Evolutionary conservation across 2,329 filamentous ascomycete species (phyloP), one percentile per base, ranked within the genome.

Genomic region (Tolypocladium cylindrosporum): DNA sequence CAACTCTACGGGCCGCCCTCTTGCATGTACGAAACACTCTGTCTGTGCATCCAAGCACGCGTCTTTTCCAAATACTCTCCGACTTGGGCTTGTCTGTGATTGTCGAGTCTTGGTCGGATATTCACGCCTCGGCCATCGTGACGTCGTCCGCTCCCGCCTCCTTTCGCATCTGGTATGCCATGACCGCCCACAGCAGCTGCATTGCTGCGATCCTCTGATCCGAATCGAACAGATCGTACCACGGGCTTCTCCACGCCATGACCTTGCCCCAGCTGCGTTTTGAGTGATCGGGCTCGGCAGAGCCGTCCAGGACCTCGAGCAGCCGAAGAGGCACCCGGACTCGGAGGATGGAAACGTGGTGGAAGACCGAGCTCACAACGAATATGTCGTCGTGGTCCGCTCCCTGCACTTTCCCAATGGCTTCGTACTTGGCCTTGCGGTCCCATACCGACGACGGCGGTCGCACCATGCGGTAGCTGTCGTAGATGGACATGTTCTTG

Each of bases 391-490:
- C 84, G 64, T 79, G 80, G 40, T 74, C 74, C 2, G 69, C 73
- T 2, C 77, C 79, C 1, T 64, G 63, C 13, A 69, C 67, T 61
- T 77, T 79, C 6, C 84, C 84, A 58, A 87, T 81, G 27, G 82
- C 76, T 60, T 75, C 69, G 66, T 86, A 87, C 40, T 76, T 74
- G 37, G 79, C 77, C 70, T 84, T 85, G 59, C 74, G 75, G 65
- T 87, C 84, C 84, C 84, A 87, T 27, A 77, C 79, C 8, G 77
- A 72, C 11, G 79, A 70, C 0, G 84, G 84, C 10, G 79, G 80
- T 2, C 81, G 76, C 51, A 87, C 74, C 76, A 83, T 85, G 58
- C 84, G 79, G 69, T 87, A 87, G 63, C 77, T 81, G 66, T 87
- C 84, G 66, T 86, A 87, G 53, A 85, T 77, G 60, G 76, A 78